Evolutionary conservation across 1,284 basidiomycete species (phyloP).

Genomic region (Leccinum pachyderme): DNA sequence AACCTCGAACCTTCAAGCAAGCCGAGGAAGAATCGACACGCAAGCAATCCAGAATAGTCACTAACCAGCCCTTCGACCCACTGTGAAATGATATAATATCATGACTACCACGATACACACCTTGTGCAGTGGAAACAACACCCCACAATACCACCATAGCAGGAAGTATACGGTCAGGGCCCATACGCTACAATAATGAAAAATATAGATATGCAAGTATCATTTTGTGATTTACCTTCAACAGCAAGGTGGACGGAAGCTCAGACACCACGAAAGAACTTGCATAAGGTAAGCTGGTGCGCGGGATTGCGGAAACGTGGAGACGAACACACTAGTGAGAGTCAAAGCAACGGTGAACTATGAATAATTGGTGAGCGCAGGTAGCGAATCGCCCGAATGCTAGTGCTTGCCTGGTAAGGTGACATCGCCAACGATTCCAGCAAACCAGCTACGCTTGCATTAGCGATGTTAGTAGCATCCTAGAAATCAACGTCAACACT

Average conservation of each 20-base stretch:
- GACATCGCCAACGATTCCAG: slow-evolving; percentile 51
- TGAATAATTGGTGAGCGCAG: neutral
- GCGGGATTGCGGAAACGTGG: too few species aligned
- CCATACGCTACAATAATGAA: slow-evolving; percentile 41
- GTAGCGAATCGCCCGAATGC: neutral
- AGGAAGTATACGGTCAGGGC: slow-evolving; percentile 57
- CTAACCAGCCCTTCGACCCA: slow-evolving; percentile 46
- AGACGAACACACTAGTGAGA: neutral
- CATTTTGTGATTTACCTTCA: slow-evolving; percentile 40
- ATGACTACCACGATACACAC: slow-evolving; percentile 26
- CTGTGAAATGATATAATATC: slow-evolving; percentile 6
- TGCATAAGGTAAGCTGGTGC: neutral
- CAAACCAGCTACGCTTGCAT: slow-evolving; percentile 59
- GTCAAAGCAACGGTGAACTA: slow-evolving; percentile 37
- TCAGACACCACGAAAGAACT: neutral
- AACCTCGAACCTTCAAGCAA: slow-evolving; percentile 50
- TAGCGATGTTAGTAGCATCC: slow-evolving; percentile 51
- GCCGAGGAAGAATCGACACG: slow-evolving; percentile 65
- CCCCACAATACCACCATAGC: slow-evolving; percentile 58
- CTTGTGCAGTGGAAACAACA: slow-evolving; percentile 54
- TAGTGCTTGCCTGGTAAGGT: slow-evolving; percentile 40
- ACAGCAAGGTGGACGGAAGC: slow-evolving; percentile 24
- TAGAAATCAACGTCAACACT: neutral
- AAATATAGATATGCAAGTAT: neutral
- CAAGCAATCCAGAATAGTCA: slow-evolving; percentile 52